Conservation (phyloP, 768 basidiomycete genomes). For the Lyophyllum atratum region DNA sequence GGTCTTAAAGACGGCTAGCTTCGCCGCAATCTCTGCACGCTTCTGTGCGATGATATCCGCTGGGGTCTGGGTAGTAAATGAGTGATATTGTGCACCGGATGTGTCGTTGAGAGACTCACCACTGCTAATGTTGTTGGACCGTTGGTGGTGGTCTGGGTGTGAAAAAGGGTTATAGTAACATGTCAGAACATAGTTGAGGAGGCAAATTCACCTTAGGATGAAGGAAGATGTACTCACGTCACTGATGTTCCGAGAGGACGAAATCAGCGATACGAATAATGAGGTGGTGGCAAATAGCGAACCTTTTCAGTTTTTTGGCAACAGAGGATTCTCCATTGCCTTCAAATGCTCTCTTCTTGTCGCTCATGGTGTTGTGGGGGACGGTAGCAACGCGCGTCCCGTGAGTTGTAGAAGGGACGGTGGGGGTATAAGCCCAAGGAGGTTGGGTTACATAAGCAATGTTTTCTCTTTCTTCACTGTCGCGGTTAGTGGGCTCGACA, state of each 20-base stretch:
- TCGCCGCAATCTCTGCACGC: conserved; percentile 82
- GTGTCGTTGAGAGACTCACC: conserved; percentile 37
- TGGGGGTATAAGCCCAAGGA: conserved; percentile 4
- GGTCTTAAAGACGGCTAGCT: conserved; percentile 74
- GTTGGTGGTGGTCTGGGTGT: conserved; percentile 53
- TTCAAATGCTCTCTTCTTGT: conserved; percentile 65
- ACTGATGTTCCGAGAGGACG: conserved; percentile 37
- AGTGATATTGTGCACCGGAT: not conserved
- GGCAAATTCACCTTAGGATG: conserved; percentile 72
- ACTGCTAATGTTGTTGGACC: conserved; percentile 39
- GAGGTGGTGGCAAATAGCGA: conserved; percentile 19
- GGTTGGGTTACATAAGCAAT: conserved; percentile 29
- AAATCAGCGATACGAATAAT: conserved; percentile 15
- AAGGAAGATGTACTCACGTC: conserved; percentile 64
- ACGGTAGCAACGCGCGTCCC: not conserved
- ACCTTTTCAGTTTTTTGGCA: conserved; percentile 74
- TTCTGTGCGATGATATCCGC: conserved; percentile 81
- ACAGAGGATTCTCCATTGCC: conserved; percentile 47
- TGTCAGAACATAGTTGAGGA: conserved; percentile 54
- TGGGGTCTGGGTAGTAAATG: not conserved
- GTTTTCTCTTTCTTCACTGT: conserved; percentile 46
- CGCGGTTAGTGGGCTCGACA: conserved; percentile 28
- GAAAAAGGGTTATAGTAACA: conserved; percentile 68
- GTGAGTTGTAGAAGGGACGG: not conserved
- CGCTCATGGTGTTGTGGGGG: conserved; percentile 49